Evolutionary conservation across 805 yeast species (phyloP).

Genomic region (Saitoella complicata): DNA sequence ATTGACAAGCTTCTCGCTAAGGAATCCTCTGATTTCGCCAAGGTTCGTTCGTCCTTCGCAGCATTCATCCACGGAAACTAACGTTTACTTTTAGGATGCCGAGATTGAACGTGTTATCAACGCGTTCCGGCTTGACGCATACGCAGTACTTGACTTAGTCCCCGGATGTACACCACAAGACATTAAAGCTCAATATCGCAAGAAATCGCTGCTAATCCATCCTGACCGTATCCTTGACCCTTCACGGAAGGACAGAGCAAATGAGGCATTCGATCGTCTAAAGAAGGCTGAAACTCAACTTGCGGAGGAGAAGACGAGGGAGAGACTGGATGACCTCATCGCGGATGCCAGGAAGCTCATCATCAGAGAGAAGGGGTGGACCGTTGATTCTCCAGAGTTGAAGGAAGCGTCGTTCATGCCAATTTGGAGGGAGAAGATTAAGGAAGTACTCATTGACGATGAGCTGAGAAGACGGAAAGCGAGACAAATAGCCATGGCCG

Average conservation of each 20-base stretch:
- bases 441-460: slow-evolving; percentile 30
- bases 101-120: slow-evolving; percentile 41
- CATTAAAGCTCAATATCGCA: slow-evolving; percentile 35
- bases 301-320: slow-evolving; percentile 25
- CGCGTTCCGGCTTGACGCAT: slow-evolving; percentile 36
- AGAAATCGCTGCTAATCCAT: slow-evolving; percentile 47
- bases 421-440: slow-evolving; percentile 29
- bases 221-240: slow-evolving; percentile 40
- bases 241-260: slow-evolving; percentile 23
- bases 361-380: slow-evolving; percentile 24
- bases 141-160: slow-evolving; percentile 33
- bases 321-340: slow-evolving; percentile 29
- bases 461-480: slow-evolving; percentile 30
- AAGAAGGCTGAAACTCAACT: slow-evolving; percentile 37
- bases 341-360: slow-evolving; percentile 28
- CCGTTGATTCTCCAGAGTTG: slow-evolving; percentile 24
- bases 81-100: too few relatives aligned
- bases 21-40: too few relatives aligned
- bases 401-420: slow-evolving; percentile 20
- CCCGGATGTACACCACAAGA: slow-evolving; percentile 26
- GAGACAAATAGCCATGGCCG: slow-evolving; percentile 26
- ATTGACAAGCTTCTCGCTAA: too few relatives aligned
- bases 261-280: slow-evolving; percentile 44
- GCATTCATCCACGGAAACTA: too few relatives aligned
- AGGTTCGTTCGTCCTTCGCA: too few relatives aligned